These are phyloP conservation scores for Ustilago hordei DNA, from an alignment of 1,284 basidiomycete species.

Conservation along the genomic window DNA sequence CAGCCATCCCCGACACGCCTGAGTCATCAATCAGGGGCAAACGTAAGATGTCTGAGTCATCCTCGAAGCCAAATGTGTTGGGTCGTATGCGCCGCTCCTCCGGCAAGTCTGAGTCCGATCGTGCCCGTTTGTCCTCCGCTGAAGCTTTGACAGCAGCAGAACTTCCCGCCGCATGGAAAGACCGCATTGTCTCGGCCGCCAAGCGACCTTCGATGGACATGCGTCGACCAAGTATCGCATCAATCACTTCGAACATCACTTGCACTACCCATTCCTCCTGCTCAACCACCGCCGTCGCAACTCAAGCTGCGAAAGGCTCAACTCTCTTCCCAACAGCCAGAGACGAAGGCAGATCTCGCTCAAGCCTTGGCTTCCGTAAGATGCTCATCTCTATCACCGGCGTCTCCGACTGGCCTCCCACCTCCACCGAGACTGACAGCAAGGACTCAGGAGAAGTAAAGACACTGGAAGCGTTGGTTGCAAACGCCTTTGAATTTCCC, in stretches of 20 bases:
- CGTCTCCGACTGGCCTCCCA: neutral
- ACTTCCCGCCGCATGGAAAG: constrained; percentile 42
- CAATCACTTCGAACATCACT: constrained; percentile 9
- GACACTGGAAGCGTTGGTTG: constrained; percentile 26
- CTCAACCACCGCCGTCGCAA: neutral
- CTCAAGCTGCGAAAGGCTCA: neutral
- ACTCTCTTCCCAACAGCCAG: neutral
- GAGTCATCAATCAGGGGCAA: neutral
- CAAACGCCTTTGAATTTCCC: constrained; percentile 24
- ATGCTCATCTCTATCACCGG: constrained; percentile 28
- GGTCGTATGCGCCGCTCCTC: constrained; percentile 25
- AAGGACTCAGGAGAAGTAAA: neutral
- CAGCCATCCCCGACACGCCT: neutral
- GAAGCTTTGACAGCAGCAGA: constrained; percentile 17
- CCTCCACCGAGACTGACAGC: neutral
- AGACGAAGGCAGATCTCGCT: constrained; percentile 14
- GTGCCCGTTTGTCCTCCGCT: constrained; percentile 1
- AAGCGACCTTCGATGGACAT: constrained; percentile 22
- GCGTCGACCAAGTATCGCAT: constrained; percentile 28
- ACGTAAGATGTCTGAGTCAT: constrained; percentile 21
- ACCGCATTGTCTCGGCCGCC: constrained; percentile 14
- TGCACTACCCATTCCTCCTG: constrained; percentile 7
- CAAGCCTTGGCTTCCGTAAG: constrained; percentile 27
- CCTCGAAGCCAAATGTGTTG: constrained; percentile 9
- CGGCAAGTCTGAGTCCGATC: neutral